Conservation (phyloP, 306 rosid species). For the Prunus campanulata region DNA sequence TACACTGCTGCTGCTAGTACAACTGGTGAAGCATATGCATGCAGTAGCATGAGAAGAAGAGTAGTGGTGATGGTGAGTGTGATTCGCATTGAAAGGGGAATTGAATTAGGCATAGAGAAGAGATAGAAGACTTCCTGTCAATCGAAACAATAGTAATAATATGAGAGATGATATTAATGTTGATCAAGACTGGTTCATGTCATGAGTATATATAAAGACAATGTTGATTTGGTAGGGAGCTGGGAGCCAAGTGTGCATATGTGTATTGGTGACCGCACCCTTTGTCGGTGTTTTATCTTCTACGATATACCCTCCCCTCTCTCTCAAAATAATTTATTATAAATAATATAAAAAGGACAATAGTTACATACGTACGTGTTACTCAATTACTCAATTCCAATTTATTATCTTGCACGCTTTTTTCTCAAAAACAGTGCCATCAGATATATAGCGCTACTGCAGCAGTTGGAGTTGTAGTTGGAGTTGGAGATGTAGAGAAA, state of each 20-base stretch:
- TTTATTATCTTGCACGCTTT: constrained; percentile 12
- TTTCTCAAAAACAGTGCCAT: constrained; percentile 65
- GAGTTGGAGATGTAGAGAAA: neutral
- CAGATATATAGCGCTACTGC: constrained; percentile 48
- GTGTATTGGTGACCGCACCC: constrained; percentile 58
- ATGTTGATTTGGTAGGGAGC: neutral
- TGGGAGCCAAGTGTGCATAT: constrained; percentile 11
- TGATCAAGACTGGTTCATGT: neutral
- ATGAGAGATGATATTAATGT: neutral
- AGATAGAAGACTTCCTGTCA: neutral
- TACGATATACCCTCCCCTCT: neutral
- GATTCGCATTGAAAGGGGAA: neutral
- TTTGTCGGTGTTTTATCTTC: constrained; percentile 72
- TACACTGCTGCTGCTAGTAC: neutral
- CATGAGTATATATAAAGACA: neutral
- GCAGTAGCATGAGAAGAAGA: neutral
- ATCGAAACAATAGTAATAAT: neutral
- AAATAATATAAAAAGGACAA: neutral
- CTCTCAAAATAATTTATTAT: neutral
- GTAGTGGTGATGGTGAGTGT: neutral
- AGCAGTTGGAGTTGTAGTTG: neutral
- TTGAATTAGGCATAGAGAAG: neutral
- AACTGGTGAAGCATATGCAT: neutral
- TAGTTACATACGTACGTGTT: neutral
- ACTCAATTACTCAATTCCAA: no score